Base-by-base conservation (phyloP, 176 grass and related monocot species). In the Hsuehochloa calcarea region DNA sequence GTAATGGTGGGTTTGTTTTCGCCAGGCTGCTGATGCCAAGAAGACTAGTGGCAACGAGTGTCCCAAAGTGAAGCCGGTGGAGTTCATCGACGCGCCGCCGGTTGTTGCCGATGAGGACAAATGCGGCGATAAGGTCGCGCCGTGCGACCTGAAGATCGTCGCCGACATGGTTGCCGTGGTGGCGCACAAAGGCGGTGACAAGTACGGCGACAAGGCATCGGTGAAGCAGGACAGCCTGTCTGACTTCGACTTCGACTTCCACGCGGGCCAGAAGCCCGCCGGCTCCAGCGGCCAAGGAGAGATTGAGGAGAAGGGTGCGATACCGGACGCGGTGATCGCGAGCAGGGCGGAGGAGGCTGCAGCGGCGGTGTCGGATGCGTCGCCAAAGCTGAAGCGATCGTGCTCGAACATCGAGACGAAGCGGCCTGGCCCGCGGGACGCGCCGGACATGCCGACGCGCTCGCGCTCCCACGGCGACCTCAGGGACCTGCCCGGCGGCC, bases 351-450 rank as follows among this genome's bases (percentile, higher is more conserved):
- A 94, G 38, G 88, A 65, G 55, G 60, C 65, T 2, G 80, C 55
- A 1, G 74, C 39, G 16, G 81, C 55, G 31, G 83, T 20, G 75
- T 61, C 25, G 22, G 68, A 87, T 23, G 54, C 64, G 73, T 89
- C 87, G 4, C 69, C 70, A 27, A 90, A 72, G 83, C 88, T 99
- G 73, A 99, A 91, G 50, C 82, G 96, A 23, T 99, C 96, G 0
- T 99, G 96, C 81, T 99, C 96, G 39, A 99, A 99, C 86, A 99
- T 99, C 13, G 96, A 99, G 86, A 94, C 86, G 12, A 96, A 94
- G 80, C 65, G 90, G 39, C 37, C 80, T 44, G 75, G 81, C 35
- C 47, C 77, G 69, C 77, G 50, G 4, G 59, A 89, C n/a, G 80
- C 74, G 55, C 54, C 80, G 10, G 37, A 50, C 85, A 17, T 84